Percentiles rank a stretch among this genome's conserved stretches.
Conservation (phyloP, 306 rosid species). For the Malus orientalis region DNA sequence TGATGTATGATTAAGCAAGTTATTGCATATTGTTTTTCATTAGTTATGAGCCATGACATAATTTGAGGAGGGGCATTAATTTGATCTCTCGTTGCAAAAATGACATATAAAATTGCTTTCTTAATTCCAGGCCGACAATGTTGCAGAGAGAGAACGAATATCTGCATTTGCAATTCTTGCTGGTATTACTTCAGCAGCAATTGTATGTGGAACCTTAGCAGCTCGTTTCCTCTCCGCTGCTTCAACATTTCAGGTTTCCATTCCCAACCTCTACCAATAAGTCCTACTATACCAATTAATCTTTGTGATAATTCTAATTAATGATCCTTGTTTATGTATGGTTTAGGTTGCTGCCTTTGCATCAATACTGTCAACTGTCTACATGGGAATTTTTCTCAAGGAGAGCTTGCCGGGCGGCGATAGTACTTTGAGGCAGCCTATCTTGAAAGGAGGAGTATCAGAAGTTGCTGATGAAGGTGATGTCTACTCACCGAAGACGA, state of each 20-base stretch:
- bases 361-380: conserved; percentile 47
- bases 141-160: conserved; percentile 41
- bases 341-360: conserved; percentile 55
- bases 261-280: neutral
- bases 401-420: conserved; percentile 37
- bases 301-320: neutral
- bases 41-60: too few relatives aligned
- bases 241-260: conserved; percentile 56
- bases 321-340: neutral
- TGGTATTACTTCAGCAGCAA: conserved; percentile 60
- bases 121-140: conserved; percentile 53
- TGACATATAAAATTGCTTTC: neutral
- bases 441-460: conserved; percentile 34
- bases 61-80: neutral
- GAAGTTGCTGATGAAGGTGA: conserved; percentile 11
- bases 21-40: too few relatives aligned
- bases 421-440: conserved; percentile 37
- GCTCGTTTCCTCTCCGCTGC: conserved; percentile 67
- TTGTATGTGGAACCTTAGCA: conserved; percentile 60
- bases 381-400: conserved; percentile 79
- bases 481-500: conserved; percentile 12
- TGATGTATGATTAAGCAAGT: too few relatives aligned
- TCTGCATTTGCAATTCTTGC: conserved; percentile 69
- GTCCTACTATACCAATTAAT: neutral
- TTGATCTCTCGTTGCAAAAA: neutral